These are phyloP conservation scores for Clavariopsis aquatica DNA, from an alignment of 495 filamentous ascomycete species.

Conservation along the genomic window DNA sequence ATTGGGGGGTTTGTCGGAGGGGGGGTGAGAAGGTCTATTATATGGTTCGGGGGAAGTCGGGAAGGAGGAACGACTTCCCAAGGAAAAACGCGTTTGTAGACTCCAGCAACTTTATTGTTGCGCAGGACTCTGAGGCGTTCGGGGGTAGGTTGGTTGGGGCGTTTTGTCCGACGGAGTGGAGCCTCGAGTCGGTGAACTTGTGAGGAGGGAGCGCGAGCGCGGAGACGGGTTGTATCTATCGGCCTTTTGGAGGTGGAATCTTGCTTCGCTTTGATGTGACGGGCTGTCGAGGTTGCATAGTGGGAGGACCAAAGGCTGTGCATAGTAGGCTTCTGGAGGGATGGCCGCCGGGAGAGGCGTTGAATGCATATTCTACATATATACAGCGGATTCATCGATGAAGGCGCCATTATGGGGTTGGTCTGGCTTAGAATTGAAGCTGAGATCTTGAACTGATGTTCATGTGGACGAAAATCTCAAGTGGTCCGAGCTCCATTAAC, in stretches of 20 bases:
- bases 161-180: neutral
- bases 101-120: neutral
- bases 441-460: neutral
- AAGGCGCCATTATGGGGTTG: slow-evolving; percentile 10
- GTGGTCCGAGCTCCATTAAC: slow-evolving; percentile 29
- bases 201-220: neutral
- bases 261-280: neutral
- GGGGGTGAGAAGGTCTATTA: neutral
- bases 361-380: slow-evolving; percentile 14
- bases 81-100: neutral
- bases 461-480: neutral
- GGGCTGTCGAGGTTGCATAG: neutral
- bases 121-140: neutral
- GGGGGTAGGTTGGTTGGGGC: neutral
- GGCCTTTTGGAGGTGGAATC: neutral
- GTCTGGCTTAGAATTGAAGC: neutral
- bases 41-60: neutral
- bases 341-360: neutral
- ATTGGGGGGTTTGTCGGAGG: neutral
- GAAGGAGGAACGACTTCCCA: neutral
- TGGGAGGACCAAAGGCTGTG: neutral
- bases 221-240: neutral
- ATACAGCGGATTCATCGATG: neutral
- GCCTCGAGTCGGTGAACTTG: neutral
- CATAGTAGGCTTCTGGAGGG: neutral